These are phyloP conservation scores for Phytophthora idaei DNA, from an alignment of 352 stramenopile species.

Conservation along the genomic window DNA sequence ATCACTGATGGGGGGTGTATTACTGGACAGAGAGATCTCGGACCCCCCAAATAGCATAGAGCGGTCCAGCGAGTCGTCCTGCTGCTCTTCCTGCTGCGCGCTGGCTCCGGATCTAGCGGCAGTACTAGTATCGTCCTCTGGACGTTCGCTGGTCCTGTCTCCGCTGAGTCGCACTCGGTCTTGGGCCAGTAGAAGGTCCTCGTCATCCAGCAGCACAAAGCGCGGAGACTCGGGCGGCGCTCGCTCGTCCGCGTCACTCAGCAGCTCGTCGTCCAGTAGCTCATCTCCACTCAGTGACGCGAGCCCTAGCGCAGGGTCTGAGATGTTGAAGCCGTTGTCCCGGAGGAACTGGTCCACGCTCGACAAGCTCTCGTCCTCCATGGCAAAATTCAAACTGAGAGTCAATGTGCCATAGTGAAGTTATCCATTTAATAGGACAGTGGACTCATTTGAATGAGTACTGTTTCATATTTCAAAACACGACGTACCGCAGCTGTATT, in stretches of 20 bases:
- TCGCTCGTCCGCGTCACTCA: conserved; percentile 41
- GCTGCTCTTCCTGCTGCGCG: conserved; percentile 5
- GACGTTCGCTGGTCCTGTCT: conserved; percentile 27
- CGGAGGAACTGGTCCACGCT: conserved; percentile 84
- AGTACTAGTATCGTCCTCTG: background rate
- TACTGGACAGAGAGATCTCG: conserved; percentile 31
- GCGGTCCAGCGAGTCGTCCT: conserved; percentile 47
- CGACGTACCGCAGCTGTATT: background rate
- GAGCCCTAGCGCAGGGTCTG: conserved; percentile 34
- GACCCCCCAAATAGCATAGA: conserved; percentile 62
- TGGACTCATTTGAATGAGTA: too few relatives aligned
- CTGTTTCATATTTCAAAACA: background rate
- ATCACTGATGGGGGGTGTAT: conserved; percentile 1
- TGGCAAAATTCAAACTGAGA: conserved; percentile 13
- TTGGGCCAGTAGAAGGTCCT: conserved; percentile 45
- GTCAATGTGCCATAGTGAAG: background rate
- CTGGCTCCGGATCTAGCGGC: background rate
- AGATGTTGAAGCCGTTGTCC: conserved; percentile 77
- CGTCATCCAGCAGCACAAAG: conserved; percentile 69
- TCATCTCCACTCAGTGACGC: conserved; percentile 45
- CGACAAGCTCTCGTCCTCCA: conserved; percentile 58
- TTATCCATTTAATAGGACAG: background rate
- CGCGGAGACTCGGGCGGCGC: conserved; percentile 41
- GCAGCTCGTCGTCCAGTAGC: conserved; percentile 42
- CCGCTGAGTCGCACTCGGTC: conserved; percentile 20